Conservation (phyloP, 139 green algal genomes). For the Tetradesmus obliquus region DNA sequence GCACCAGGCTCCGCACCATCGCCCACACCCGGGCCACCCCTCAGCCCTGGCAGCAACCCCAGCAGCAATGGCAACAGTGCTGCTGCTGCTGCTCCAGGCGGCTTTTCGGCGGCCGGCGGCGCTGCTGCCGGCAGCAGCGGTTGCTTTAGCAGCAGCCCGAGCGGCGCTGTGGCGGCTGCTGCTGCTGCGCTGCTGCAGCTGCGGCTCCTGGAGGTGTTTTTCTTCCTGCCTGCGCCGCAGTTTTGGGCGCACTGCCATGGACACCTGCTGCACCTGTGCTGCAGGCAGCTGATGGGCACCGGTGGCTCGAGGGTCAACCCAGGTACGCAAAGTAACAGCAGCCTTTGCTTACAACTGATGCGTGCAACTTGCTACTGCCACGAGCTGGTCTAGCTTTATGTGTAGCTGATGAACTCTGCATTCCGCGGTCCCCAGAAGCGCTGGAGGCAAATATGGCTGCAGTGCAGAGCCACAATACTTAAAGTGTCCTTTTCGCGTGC, state of each 20-base stretch:
- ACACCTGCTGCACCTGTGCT: conserved; percentile 70
- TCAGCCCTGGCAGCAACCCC: not conserved
- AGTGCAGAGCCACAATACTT: no score
- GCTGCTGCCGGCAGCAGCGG: not conserved
- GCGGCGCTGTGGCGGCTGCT: conserved; percentile 38
- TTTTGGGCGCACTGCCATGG: conserved; percentile 62
- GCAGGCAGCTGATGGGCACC: conserved; percentile 53
- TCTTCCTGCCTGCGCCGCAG: conserved; percentile 56
- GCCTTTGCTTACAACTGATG: no score
- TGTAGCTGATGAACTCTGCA: not conserved
- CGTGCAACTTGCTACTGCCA: no score
- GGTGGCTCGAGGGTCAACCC: conserved; percentile 13
- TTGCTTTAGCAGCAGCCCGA: not conserved
- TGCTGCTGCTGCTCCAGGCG: not conserved
- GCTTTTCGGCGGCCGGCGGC: not conserved
- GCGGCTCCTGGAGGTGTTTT: conserved; percentile 77
- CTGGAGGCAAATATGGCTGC: no score
- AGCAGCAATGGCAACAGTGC: not conserved
- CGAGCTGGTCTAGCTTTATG: not conserved
- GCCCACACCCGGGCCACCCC: not conserved
- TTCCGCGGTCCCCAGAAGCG: no score
- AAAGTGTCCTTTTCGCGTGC: no score
- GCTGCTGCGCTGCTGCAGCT: conserved; percentile 73
- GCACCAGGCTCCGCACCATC: not conserved
- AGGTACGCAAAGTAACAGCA: conserved; percentile 7